Evolutionary conservation across 805 yeast genomes (phyloP), one percentile per base, ranked within the genome.

Genomic region (Nakazawaea holstii): DNA sequence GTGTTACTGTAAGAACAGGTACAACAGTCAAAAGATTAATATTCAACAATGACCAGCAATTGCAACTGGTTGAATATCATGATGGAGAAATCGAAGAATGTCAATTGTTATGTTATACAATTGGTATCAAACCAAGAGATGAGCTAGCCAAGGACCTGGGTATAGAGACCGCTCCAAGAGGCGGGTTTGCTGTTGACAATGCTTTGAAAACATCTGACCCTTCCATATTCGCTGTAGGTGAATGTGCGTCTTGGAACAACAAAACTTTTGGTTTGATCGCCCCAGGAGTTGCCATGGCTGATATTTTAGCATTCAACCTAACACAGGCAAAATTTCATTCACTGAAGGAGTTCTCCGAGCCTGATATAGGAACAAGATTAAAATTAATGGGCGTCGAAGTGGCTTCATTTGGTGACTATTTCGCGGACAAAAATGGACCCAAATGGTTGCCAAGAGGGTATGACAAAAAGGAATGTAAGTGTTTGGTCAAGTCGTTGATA

Each of bases 1-100:
- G 82, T 30, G 69, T 77, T 35, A 69, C 75, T 49, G 79, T 76
- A 50, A 73, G 74, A 59, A 65, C 74, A 41, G 78, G 74, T 51
- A 73, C 78, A 29, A 70, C 76, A 48, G 67, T 77, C 27, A 70
- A 69, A 41, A 74, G 72, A 47, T 73, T 77, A 55, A 61, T 73
- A n/a, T 62, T 60, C 41, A 65, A 61, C 29, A 50, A 51, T 10
- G 52, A 53, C 9, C 49, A 52, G 4, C 52, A 55, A 17, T 52
- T 64, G 13, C 41, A 41, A 11, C 57, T 55, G 13, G 62, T 66
- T 31, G 52, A 47, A 35, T 64, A 62, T 49, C 52, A 51, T 32
- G 57, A 58, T 41, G 69, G 67, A 4, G 56, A 55, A 7, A 35
- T 41, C 7, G 67, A 64, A 44, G 61, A 56, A 1, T 66, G 70